A percentile compares a stretch with the other conserved stretches of the same genome.
Conservation (phyloP, 352 stramenopile species). For the Globisporangium okanoganense region DNA sequence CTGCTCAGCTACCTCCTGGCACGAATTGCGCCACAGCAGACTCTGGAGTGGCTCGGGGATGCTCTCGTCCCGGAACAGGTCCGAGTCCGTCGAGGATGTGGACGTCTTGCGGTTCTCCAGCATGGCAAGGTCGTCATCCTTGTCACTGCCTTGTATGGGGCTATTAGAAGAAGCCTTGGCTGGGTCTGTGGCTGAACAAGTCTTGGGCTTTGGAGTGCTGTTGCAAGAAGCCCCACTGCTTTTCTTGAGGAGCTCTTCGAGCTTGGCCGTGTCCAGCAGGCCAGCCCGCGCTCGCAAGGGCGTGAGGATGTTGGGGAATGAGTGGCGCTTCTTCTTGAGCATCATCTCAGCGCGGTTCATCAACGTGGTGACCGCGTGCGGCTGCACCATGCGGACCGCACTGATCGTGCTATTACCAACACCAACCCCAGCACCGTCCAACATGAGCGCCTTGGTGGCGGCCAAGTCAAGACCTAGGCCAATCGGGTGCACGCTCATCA, state of each 20-base stretch:
- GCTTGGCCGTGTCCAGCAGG: conserved; percentile 9
- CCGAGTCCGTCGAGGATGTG: conserved; percentile 35
- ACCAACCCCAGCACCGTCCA: neutral
- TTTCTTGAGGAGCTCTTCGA: conserved; percentile 9
- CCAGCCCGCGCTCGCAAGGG: conserved; percentile 13
- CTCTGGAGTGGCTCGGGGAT: conserved; percentile 37
- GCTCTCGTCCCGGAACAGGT: conserved; percentile 37
- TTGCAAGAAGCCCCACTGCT: conserved; percentile 1
- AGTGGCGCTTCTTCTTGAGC: conserved; percentile 57
- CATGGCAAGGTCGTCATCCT: conserved; percentile 1
- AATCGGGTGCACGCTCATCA: conserved; percentile 16
- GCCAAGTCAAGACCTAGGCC: neutral
- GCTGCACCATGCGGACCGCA: conserved; percentile 6
- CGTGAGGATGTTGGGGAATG: conserved; percentile 57
- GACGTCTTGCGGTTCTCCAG: conserved; percentile 8
- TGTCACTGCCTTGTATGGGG: neutral
- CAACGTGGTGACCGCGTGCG: conserved; percentile 17
- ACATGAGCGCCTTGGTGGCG: conserved; percentile 5
- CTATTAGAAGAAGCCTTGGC: neutral
- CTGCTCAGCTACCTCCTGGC: conserved; percentile 55
- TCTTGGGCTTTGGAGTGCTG: neutral
- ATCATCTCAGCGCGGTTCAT: conserved; percentile 21
- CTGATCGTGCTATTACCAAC: neutral
- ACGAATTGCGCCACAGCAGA: conserved; percentile 49
- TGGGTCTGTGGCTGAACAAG: neutral